phyloP scores from a whole-genome alignment of 257 asterid genomes.

The Euphrasia confusa region DNA sequence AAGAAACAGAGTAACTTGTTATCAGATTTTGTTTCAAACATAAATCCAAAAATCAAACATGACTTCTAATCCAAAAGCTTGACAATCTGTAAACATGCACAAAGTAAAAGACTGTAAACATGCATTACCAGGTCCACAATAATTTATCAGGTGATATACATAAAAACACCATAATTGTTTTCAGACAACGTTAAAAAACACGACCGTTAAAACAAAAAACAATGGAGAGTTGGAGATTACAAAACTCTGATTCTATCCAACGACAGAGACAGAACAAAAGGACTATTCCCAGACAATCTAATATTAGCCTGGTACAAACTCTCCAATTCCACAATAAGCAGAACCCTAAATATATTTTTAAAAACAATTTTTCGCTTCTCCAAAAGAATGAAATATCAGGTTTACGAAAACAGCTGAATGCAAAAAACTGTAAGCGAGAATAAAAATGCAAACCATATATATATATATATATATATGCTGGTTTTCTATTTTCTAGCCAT shows the following conservation, averaged over 20 bases:
- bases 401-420: not conserved
- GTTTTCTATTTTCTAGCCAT: constrained; percentile 41
- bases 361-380: constrained; percentile 2
- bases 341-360: constrained; percentile 20
- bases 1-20: too few relatives aligned
- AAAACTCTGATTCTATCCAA: constrained; percentile 49
- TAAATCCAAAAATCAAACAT: too few relatives aligned
- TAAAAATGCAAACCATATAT: constrained; percentile 20
- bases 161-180: constrained; percentile 1
- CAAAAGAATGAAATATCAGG: constrained; percentile 27
- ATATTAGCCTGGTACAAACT: constrained; percentile 51
- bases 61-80: too few relatives aligned
- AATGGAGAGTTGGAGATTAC: constrained; percentile 39
- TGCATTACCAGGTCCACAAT: not conserved
- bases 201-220: not conserved
- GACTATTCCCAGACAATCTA: constrained; percentile 54
- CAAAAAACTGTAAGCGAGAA: constrained; percentile 6
- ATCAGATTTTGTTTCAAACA: too few relatives aligned
- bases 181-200: constrained; percentile 1
- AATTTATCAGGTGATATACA: constrained; percentile 23
- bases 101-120: too few relatives aligned
- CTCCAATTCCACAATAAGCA: constrained; percentile 32
- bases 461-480: not conserved
- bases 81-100: too few relatives aligned
- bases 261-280: constrained; percentile 24